Base-by-base conservation (phyloP, 192 early-diverging fungal genomes). In the Ambispora gerdemannii region DNA sequence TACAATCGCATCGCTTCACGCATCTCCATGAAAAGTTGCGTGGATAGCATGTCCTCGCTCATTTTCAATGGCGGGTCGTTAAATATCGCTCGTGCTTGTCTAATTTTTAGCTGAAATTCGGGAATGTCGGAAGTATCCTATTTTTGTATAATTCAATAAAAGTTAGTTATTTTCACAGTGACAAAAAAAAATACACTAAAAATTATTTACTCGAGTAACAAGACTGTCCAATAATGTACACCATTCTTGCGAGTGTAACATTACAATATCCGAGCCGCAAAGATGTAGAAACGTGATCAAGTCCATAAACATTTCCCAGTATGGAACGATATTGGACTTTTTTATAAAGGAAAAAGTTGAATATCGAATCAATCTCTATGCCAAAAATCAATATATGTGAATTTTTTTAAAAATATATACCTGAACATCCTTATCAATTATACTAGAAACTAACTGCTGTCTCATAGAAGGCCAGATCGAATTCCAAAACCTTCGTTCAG, bases 221-320 rank as follows among this genome's bases (percentile, higher is more conserved):
- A 81, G 59, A 49, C 53, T 50, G 65, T 78, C 79, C 50, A 81
- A 65, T 32, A 81, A 52, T 10, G 49, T 64, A 20, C 64, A 73
- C 79, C 79, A 81, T 55, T 81, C 79, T 35, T 74, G 73, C 2
- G 77, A 71, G 58, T 78, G 71, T 11, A 76, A 51, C 64, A 75
- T 55, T 1, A 74, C 58, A 33, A 74, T 72, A 51, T 73, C 74
- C 62, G 74, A 76, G 24, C 76, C 74, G 50, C 55, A 47, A 10
- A 65, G 27, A 65, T 72, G 72, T 13, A 81, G 49, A 61, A 81
- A 81, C 50, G 77, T 71, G 2, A 81, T 53, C 32, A 81, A 34
- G 7, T 75, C 75, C 28, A 78, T 43, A 64, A 78, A 76, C 76
- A 75, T 76, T 24, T 72, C 73, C 74, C 77, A 75, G 60, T 70